Percentiles rank a stretch among this genome's conserved stretches.
phyloP scores from a whole-genome alignment of 192 early-diverging fungal species.

The Lobosporangium transversale region DNA sequence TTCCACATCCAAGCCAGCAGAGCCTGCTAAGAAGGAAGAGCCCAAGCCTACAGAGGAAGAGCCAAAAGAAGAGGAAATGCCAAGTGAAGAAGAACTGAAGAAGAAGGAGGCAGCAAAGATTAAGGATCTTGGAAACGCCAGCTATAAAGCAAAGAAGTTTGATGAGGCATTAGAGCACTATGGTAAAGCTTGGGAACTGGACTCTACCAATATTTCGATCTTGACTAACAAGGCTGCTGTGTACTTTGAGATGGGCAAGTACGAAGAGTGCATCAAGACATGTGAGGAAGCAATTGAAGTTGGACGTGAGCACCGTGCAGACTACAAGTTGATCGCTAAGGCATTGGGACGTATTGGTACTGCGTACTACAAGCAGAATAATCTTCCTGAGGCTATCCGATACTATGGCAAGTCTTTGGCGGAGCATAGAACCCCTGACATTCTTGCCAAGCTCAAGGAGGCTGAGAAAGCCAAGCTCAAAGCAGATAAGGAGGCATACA shows the following conservation, averaged over 20 bases:
- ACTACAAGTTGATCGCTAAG: constrained; percentile 97
- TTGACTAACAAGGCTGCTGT: constrained; percentile 98
- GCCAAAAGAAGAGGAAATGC: constrained; percentile 53
- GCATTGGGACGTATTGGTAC: constrained; percentile 92
- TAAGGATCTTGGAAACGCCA: constrained; percentile 89
- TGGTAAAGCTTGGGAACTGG: constrained; percentile 88
- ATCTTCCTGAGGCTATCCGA: constrained; percentile 88
- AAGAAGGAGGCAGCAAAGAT: constrained; percentile 76
- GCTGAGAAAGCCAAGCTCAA: constrained; percentile 84
- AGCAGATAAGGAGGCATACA: constrained; percentile 87
- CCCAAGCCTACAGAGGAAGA: constrained; percentile 48
- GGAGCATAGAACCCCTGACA: constrained; percentile 95
- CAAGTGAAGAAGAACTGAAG: constrained; percentile 66
- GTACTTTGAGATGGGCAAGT: constrained; percentile 93
- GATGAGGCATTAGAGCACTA: constrained; percentile 91
- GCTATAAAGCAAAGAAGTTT: constrained; percentile 95
- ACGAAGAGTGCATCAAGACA: constrained; percentile 91
- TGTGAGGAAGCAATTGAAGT: constrained; percentile 92
- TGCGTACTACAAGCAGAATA: constrained; percentile 83
- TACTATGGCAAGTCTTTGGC: constrained; percentile 92
- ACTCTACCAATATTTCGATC: constrained; percentile 90
- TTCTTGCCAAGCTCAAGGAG: constrained; percentile 88
- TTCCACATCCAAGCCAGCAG: constrained; percentile 18
- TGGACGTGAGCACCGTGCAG: constrained; percentile 89
- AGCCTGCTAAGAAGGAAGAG: constrained; percentile 39